Conservation (phyloP, 2,329 filamentous ascomycete genomes). For the Fusarium succisae region DNA sequence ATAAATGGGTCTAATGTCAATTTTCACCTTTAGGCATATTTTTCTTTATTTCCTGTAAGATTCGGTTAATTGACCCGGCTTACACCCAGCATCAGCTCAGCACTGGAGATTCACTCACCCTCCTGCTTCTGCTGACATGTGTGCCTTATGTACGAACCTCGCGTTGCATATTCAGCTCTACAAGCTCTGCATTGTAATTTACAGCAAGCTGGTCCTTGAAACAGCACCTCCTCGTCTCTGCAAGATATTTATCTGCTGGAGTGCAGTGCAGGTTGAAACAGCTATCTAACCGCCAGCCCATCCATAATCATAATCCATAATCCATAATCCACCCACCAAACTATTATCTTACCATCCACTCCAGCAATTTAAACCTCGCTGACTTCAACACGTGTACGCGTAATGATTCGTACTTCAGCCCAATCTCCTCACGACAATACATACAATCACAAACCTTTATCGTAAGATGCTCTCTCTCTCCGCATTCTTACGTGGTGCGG, state of each 20-base stretch:
- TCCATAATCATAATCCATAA: background rate
- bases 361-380: background rate
- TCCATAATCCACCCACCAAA: background rate
- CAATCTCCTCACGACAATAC: background rate
- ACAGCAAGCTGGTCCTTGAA: too few species aligned
- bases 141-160: background rate
- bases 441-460: background rate
- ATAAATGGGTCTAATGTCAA: background rate
- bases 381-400: constrained; percentile 8
- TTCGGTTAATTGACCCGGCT: background rate
- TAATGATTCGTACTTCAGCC: background rate
- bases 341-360: constrained; percentile 25
- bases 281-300: background rate
- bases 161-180: background rate
- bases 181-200: background rate
- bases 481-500: background rate
- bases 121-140: background rate
- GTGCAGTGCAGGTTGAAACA: background rate
- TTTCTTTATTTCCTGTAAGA: background rate
- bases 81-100: background rate
- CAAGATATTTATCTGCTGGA: background rate
- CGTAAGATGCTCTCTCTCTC: background rate
- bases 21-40: background rate
- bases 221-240: background rate
- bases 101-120: background rate